Conservation (phyloP, 2,329 filamentous ascomycete genomes). For the Exserohilum rostratum region DNA sequence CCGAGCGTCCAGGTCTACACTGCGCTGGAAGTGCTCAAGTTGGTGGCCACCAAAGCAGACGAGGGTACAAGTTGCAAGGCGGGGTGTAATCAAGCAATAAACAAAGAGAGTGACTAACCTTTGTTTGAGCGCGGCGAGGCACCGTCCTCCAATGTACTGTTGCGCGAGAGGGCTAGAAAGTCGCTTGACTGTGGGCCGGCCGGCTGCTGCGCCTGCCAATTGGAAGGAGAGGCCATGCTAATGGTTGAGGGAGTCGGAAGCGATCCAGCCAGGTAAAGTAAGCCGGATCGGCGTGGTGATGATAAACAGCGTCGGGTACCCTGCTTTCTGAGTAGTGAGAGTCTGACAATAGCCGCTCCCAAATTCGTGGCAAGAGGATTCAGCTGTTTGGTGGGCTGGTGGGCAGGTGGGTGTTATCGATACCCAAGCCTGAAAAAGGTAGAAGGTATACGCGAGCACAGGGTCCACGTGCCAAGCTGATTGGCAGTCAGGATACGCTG, state of each 20-base stretch:
- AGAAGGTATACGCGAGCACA: conserved; percentile 21
- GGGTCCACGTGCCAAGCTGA: conserved; percentile 41
- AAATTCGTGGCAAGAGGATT: conserved; percentile 21
- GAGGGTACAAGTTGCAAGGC: neutral
- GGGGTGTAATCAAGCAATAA: neutral
- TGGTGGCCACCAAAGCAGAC: no score
- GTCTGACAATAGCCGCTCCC: conserved; percentile 17
- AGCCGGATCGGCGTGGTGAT: conserved; percentile 7
- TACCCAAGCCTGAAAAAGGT: conserved; percentile 6
- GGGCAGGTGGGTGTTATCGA: conserved; percentile 20
- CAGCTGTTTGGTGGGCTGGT: conserved; percentile 16
- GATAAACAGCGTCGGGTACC: neutral
- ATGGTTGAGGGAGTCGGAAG: conserved; percentile 1
- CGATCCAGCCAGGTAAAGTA: conserved; percentile 7
- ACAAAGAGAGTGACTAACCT: conserved; percentile 32
- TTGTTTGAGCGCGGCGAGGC: conserved; percentile 42
- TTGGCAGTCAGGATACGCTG: conserved; percentile 24
- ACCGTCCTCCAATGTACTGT: conserved; percentile 29
- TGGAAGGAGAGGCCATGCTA: conserved; percentile 36
- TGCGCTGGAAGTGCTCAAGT: no score
- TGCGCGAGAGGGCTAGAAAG: conserved; percentile 21
- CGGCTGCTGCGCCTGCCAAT: conserved; percentile 29
- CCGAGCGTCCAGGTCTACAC: neutral
- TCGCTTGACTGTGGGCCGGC: conserved; percentile 27
- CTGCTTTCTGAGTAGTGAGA: conserved; percentile 10